Evolutionary conservation across 2,329 filamentous ascomycete species (phyloP).

Genomic region (Exophiala xenobiotica): DNA sequence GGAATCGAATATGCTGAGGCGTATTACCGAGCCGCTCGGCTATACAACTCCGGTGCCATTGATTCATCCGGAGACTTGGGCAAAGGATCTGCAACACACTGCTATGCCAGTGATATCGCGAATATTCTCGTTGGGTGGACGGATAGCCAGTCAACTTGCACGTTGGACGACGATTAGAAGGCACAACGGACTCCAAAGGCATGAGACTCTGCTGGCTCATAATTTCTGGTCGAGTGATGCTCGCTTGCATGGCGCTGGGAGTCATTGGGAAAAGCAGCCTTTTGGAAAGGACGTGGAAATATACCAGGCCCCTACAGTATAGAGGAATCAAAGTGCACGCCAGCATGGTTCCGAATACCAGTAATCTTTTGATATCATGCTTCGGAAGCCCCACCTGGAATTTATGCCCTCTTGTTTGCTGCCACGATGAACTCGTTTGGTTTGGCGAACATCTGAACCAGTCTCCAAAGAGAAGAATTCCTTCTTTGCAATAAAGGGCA

Average conservation of each 20-base stretch:
- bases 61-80: conserved; percentile 36
- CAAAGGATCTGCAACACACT: conserved; percentile 46
- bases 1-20: conserved; percentile 31
- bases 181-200: not conserved
- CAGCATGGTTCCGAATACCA: not conserved
- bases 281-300: not conserved
- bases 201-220: not conserved
- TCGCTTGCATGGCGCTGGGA: not conserved
- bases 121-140: conserved; percentile 48
- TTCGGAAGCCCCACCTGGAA: too few relatives aligned
- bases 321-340: too few relatives aligned
- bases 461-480: too few relatives aligned
- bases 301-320: too few relatives aligned
- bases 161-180: conserved; percentile 14
- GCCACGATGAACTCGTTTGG: too few relatives aligned
- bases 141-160: conserved; percentile 23
- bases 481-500: too few relatives aligned
- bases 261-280: not conserved
- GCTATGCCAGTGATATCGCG: conserved; percentile 54
- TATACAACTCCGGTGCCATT: conserved; percentile 45
- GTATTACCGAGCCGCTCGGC: conserved; percentile 40
- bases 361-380: not conserved
- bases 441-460: too few relatives aligned
- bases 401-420: too few relatives aligned
- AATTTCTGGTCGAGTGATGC: not conserved